Conservation (phyloP, 2,329 filamentous ascomycete species). For the Calonectria fujianensis region DNA sequence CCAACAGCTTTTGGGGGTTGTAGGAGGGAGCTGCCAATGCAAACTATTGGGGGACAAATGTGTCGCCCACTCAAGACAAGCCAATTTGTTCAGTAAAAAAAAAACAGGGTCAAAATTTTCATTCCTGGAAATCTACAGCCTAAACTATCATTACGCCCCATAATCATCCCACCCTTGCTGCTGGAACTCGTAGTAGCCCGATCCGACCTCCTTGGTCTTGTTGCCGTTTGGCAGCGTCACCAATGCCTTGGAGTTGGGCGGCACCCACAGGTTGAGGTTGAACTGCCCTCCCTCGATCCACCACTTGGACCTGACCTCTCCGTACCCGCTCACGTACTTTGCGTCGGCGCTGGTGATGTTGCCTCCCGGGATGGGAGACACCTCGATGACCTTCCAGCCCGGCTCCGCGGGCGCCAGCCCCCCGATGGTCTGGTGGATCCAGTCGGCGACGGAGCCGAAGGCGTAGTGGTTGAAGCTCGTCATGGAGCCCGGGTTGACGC, state of each 20-base stretch:
- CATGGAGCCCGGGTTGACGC: slow-evolving; percentile 67
- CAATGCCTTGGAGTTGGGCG: slow-evolving; percentile 29
- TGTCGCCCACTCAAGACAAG: too few species aligned
- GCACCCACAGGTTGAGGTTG: slow-evolving; percentile 34
- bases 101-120: too few species aligned
- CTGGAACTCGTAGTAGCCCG: slow-evolving; percentile 35
- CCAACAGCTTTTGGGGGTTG: too few species aligned
- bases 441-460: slow-evolving; percentile 68
- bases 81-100: too few species aligned
- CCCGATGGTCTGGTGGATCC: slow-evolving; percentile 66
- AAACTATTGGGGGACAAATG: too few species aligned
- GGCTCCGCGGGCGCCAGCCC: slow-evolving; percentile 63
- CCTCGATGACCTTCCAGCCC: slow-evolving; percentile 62
- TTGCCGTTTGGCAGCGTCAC: slow-evolving; percentile 27
- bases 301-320: slow-evolving; percentile 27
- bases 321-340: slow-evolving; percentile 32
- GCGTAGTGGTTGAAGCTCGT: slow-evolving; percentile 72
- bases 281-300: slow-evolving; percentile 22
- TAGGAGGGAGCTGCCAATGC: too few species aligned
- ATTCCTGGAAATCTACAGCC: too few species aligned
- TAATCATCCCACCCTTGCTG: slow-evolving; percentile 28
- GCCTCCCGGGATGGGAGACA: slow-evolving; percentile 61
- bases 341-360: slow-evolving; percentile 36
- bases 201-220: slow-evolving; percentile 26
- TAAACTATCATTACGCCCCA: neutral